Conservation (phyloP, 257 asterid species). For the Striga asiatica region DNA sequence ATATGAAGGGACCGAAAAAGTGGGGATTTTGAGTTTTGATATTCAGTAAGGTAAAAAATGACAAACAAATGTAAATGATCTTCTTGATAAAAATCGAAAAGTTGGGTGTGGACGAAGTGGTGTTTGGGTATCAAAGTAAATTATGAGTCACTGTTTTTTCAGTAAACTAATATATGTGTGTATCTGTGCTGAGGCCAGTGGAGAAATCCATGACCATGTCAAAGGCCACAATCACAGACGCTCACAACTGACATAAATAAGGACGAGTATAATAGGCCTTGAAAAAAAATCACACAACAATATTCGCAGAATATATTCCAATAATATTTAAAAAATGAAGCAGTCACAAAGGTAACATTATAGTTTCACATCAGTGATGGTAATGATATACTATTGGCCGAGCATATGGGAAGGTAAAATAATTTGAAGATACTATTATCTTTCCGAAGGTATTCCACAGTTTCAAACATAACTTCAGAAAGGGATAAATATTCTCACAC, state of each 20-base stretch:
- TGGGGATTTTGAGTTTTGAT: no score
- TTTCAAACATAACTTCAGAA: neutral
- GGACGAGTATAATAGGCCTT: no score
- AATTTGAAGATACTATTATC: neutral
- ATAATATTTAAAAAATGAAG: no score
- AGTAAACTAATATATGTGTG: neutral
- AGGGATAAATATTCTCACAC: neutral
- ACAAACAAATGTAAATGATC: neutral
- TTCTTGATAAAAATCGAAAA: neutral
- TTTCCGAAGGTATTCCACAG: neutral
- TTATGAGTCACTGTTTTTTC: neutral
- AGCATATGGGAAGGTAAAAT: neutral
- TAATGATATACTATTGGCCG: neutral
- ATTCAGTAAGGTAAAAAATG: neutral
- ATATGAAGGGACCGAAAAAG: no score
- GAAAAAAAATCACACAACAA: no score
- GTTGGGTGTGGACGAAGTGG: neutral
- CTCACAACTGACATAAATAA: no score
- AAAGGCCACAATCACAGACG: neutral
- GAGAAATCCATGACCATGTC: neutral
- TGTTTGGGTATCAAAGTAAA: neutral
- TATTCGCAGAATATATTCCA: no score
- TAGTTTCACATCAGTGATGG: neutral
- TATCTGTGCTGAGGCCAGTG: neutral
- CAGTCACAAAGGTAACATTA: neutral